Evolutionary conservation across 1,284 basidiomycete species (phyloP), one percentile per base, ranked within the genome.

Genomic region (Trichosporon sp.): DNA sequence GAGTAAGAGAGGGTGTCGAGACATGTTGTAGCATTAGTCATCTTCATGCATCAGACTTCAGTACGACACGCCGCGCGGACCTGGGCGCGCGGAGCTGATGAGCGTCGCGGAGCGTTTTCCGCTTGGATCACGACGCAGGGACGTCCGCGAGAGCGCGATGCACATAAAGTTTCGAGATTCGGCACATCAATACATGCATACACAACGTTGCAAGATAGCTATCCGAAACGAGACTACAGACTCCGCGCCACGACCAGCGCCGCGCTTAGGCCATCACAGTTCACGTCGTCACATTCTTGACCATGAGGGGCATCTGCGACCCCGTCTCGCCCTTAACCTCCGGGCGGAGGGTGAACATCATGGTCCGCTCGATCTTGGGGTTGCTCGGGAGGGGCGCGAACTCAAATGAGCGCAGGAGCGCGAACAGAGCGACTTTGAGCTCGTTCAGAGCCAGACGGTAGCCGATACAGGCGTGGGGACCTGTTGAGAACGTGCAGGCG

Each of bases 371-470:
- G 35, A 82, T 73, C 54, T 72, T 70, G 10, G 81, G 81, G 65
- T 79, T 78, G 66, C 76, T 77, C 8, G 78, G 76, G 3, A 88
- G 84, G 19, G 88, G 82, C 54, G 87, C 86, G 69, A 90, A 89
- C 67, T 87, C 51, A 19, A 54, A 54, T 2, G n/a, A 19, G 51
- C 51, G 51, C 51, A 54, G 51, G 51, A 54, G 51, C 51, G 21
- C 21, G 19, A 54, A 54, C 19, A 26, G n/a, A 1, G 51, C 51
- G 51, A 54, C 51, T 26, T 63, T 63, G 61, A 63, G 12, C 59
- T 63, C 61, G 31, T 32, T 37, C 16, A 63, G 61, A 12, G 61
- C 61, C 14, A 63, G n/a, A 26, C 61, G 61, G n/a, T 63, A 63
- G 32, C 61, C 61, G 61, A 63, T n/a, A 37, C 61, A 63, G 32